Evolutionary conservation across 176 grass and related monocot species (phyloP), one percentile per base, ranked within the genome.

Genomic region (Alopecurus myosuroides): DNA sequence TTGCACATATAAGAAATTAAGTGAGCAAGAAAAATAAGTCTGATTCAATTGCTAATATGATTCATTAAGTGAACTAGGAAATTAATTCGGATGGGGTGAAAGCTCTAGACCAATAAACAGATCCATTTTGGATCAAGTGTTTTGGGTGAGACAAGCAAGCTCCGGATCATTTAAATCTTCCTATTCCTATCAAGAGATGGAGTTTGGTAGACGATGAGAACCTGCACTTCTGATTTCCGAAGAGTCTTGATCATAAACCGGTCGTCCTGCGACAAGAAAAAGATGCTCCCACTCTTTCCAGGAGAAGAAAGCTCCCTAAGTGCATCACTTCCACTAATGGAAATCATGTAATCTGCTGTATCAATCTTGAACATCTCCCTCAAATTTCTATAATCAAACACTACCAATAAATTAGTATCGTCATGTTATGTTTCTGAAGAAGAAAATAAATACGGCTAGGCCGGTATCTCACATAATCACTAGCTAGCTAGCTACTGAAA

Each of bases 341-440:
- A 99, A 41, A 99, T 99, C 97, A 99, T 99, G 80, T 99, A 99
- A 83, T 99, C 97, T 40, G 97, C 97, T 79, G 97, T 92, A 87
- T 99, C 97, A 83, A 99, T 99, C 86, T 99, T 99, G 85, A 99
- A 99, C 97, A 99, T 96, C 82, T 96, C 97, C 80, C 97, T 83
- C 65, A 99, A 91, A 68, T 96, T 99, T 88, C 97, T 99, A 89
- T 80, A 92, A 74, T 30, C 42, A 74, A 74, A 90, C 80, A 90
- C 63, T 64, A 64, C 18, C 72, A 74, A 31, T 19, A 53, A 84
- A 83, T 35, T 17, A 78, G 34, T 30, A 62, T 4, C 4, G 25
- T 61, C 13, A 1, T 78, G 77, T 76, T 64, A 35, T 73, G 76
- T 66, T 66, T 49, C 7, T 34, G 46, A 69, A 74, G 17, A 35